Base-by-base conservation (phyloP, 2,329 filamentous ascomycete species). In the Stemphylium beticola region DNA sequence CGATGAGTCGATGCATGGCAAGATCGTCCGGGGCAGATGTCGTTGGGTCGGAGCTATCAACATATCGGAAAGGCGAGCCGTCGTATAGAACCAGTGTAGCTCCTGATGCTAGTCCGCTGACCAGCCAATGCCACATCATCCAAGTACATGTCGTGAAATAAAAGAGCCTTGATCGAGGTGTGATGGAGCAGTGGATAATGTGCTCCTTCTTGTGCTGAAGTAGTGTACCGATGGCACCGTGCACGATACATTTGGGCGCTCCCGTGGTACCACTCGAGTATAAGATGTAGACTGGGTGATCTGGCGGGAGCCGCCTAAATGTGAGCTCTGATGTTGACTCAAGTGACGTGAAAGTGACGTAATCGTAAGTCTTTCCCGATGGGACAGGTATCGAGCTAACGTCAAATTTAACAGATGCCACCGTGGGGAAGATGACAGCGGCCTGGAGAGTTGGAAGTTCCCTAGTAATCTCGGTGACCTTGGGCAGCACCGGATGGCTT, bases 81-180 rank as follows among this genome's bases (percentile, higher is more conserved):
- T 96, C 91, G 76, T 97, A 99, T 4, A 98, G 82, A 17, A 98
- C 83, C 11, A 98, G 80, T 0, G 91, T 93, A 10, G 90, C 85
- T 48, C 93, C 93, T 26, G 86, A 87, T 9, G 93, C 90, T 4
- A 98, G 85, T 5, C 88, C 91, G 1, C 91, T 93, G 17, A 97
- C 85, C 36, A 93, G 87, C 93, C 93, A 98, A 74, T 98, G 93
- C 92, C 93, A 97, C 93, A 98, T 98, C 93, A 99, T 98, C 95
- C 93, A 97, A 0, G 92, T 96, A 10, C 89, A 92, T 3, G 93
- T 97, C 1, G 92, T 96, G 78, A 93, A 97, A 79, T 97, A 97
- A 75, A 97, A 90, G 69, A 97, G 82, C 17, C 88, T 84, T 37
- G 92, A 91, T 2, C 81, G 79, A 0, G 88, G 83, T 8, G 83